Conservation (phyloP, 345 rosid genomes). For the Pseudoturritis turrita region DNA sequence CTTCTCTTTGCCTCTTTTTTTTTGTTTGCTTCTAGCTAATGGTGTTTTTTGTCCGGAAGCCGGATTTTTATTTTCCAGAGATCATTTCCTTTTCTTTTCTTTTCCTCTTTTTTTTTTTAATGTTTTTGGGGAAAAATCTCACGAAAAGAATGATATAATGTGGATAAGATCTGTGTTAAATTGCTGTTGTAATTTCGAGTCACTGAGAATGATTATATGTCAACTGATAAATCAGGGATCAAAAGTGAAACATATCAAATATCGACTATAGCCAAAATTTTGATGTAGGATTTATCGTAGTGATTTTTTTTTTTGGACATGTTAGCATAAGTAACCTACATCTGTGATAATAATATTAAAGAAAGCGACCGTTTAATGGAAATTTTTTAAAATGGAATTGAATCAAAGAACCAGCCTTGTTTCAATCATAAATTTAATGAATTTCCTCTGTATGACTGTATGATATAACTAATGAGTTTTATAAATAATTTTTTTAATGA, state of each 20-base stretch:
- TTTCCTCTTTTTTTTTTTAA: neutral
- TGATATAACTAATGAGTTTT: too few relatives aligned
- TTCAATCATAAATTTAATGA: neutral
- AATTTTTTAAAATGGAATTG: neutral
- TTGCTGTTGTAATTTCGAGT: slow-evolving; percentile 8
- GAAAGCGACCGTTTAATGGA: neutral
- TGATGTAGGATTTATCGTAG: neutral
- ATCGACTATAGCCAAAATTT: neutral
- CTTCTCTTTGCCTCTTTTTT: neutral
- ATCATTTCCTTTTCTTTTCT: neutral
- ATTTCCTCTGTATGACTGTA: neutral
- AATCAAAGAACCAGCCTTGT: neutral
- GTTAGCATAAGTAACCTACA: too few relatives aligned
- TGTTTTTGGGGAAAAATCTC: neutral
- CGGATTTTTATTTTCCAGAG: slow-evolving; percentile 25
- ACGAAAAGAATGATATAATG: neutral
- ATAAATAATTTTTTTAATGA: too few relatives aligned
- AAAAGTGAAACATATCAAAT: neutral
- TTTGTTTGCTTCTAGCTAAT: slow-evolving; percentile 14
- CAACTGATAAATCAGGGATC: neutral
- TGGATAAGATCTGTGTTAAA: slow-evolving; percentile 22
- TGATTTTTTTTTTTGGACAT: neutral
- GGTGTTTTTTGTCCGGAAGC: slow-evolving; percentile 29
- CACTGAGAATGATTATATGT: neutral
- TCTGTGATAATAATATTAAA: neutral